Conservation (phyloP, 2,329 filamentous ascomycete genomes). For the Pseudogymnoascus pannorum region DNA sequence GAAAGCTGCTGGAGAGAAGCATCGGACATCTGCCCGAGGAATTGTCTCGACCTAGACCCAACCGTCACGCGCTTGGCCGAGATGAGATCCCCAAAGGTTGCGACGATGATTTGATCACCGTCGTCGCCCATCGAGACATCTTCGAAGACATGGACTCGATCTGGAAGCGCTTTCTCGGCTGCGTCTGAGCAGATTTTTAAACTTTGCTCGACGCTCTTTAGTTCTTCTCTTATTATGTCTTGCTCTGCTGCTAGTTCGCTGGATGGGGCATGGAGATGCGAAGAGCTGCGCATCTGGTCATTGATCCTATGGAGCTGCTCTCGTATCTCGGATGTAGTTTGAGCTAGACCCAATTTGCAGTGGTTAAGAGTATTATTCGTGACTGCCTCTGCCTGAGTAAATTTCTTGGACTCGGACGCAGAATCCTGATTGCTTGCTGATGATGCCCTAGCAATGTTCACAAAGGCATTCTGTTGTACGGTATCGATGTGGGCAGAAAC, state of each 20-base stretch:
- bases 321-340: conserved; percentile 20
- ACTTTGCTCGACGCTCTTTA: conserved; percentile 25
- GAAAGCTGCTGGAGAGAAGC: conserved; percentile 26
- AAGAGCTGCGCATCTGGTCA: conserved; percentile 16
- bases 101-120: conserved; percentile 27
- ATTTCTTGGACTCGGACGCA: conserved; percentile 12
- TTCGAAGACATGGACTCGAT: conserved; percentile 26
- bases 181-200: conserved; percentile 25
- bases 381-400: conserved; percentile 15
- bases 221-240: conserved; percentile 24
- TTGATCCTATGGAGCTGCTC: conserved; percentile 21
- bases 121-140: conserved; percentile 26
- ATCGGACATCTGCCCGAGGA: conserved; percentile 26
- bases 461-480: conserved; percentile 16
- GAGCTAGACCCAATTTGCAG: conserved; percentile 20
- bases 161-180: conserved; percentile 22
- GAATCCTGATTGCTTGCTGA: background rate
- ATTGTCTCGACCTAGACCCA: conserved; percentile 19
- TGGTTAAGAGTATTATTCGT: conserved; percentile 16
- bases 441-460: conserved; percentile 14
- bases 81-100: conserved; percentile 29
- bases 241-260: conserved; percentile 15
- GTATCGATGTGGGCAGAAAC: conserved; percentile 25
- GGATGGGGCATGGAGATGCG: conserved; percentile 12
- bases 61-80: conserved; percentile 26